Percentiles rank a stretch among this genome's conserved stretches.
phyloP scores from a whole-genome alignment of 1,284 basidiomycete genomes.

The Kalmanozyma brasiliensis region DNA sequence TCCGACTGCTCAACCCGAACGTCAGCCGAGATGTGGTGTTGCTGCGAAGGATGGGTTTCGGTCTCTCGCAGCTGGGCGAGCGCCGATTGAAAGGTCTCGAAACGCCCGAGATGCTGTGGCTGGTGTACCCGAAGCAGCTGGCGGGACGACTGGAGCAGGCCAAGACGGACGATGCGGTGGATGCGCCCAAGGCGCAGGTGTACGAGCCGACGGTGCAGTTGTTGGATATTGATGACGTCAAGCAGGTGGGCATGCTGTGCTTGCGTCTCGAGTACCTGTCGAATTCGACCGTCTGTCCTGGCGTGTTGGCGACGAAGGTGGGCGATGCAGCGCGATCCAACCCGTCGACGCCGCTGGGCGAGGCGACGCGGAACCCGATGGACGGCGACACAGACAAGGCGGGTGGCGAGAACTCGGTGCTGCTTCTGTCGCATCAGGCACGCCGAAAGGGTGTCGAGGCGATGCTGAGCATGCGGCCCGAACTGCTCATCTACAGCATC shows the following conservation, averaged over 20 bases:
- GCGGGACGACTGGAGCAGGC: conserved; percentile 78
- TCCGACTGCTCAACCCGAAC: conserved; percentile 62
- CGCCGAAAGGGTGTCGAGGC: conserved; percentile 57
- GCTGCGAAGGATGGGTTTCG: conserved; percentile 79
- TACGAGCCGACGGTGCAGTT: conserved; percentile 72
- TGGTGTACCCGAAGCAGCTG: conserved; percentile 83
- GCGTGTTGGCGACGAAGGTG: conserved; percentile 36
- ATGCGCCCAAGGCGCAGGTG: conserved; percentile 60
- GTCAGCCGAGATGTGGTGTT: conserved; percentile 73
- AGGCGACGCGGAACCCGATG: conserved; percentile 23
- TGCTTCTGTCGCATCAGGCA: conserved; percentile 35
- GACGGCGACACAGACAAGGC: conserved; percentile 4
- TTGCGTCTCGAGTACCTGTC: conserved; percentile 85
- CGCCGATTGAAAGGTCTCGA: conserved; percentile 93
- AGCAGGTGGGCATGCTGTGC: conserved; percentile 79
- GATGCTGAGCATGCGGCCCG: conserved; percentile 52
- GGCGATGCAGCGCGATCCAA: conserved; percentile 29
- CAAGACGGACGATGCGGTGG: conserved; percentile 70
- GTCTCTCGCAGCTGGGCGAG: conserved; percentile 84
- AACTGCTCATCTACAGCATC: conserved; percentile 59
- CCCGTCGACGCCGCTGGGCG: conserved; percentile 34
- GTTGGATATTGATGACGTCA: conserved; percentile 79
- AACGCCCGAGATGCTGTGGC: conserved; percentile 77
- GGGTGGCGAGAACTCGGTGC: background rate
- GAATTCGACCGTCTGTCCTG: conserved; percentile 73